Percentiles rank a stretch among this genome's conserved stretches.
Conservation (phyloP, 176 grass and related monocot genomes). For the Ananas comosus region DNA sequence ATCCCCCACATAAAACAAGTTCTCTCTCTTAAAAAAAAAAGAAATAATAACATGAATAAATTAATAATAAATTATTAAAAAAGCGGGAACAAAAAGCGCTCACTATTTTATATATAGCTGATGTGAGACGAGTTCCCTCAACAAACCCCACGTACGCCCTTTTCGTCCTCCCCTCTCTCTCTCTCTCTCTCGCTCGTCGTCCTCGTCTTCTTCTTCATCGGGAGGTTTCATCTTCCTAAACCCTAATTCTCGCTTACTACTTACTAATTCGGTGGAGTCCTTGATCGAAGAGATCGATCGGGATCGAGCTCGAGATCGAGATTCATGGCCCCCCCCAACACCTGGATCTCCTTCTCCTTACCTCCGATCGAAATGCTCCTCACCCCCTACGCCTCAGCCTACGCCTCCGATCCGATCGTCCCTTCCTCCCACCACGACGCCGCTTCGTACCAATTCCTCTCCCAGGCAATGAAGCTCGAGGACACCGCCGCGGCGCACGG, state of each 20-base stretch:
- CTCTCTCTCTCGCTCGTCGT: not conserved
- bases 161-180: too few relatives aligned
- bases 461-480: not conserved
- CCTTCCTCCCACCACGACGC: not conserved
- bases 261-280: not conserved
- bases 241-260: constrained; percentile 3
- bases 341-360: constrained; percentile 10
- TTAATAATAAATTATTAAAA: not conserved
- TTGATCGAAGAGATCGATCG: not conserved
- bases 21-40: too few relatives aligned
- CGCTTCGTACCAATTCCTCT: not conserved
- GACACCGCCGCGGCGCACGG: not conserved
- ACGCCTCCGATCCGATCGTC: not conserved
- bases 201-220: not conserved
- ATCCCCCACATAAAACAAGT: not conserved
- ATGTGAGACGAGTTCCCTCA: not conserved
- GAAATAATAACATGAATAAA: too few relatives aligned
- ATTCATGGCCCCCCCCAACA: constrained; percentile 1
- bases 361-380: constrained; percentile 1
- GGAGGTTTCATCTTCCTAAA: constrained; percentile 3
- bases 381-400: not conserved
- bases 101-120: not conserved
- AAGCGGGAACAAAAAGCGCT: not conserved
- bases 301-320: not conserved
- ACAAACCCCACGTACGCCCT: too few relatives aligned